Conservation (phyloP, 148 eudicot species). For the Fallopia convolvulus region DNA sequence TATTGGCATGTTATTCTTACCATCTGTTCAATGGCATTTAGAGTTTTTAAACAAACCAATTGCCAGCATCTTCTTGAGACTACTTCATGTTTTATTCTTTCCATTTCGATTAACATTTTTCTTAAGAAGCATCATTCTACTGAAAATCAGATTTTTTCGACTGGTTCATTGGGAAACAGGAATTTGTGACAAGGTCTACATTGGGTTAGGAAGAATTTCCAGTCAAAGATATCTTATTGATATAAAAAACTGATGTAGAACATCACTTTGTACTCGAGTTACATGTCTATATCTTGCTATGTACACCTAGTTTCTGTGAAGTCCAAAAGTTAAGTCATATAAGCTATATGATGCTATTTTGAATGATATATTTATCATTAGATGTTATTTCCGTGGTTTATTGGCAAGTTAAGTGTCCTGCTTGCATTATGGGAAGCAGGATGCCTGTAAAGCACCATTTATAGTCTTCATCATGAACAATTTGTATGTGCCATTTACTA, state of each 20-base stretch:
- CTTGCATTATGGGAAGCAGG: not conserved
- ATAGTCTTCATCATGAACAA: not conserved
- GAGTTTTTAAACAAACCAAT: not conserved
- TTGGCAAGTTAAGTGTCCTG: not conserved
- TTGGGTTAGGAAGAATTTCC: not conserved
- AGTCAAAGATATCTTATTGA: not conserved
- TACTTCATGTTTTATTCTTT: not conserved
- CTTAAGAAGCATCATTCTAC: not conserved
- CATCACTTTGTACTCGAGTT: not conserved
- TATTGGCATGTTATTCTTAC: not conserved
- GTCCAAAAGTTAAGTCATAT: not conserved
- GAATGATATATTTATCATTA: not conserved
- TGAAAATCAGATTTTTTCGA: not conserved
- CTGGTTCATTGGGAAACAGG: not conserved
- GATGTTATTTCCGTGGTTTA: too few relatives aligned
- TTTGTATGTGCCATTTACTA: not conserved
- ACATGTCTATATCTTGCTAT: not conserved
- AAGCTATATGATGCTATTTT: not conserved
- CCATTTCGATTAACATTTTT: too few relatives aligned
- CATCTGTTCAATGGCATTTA: not conserved
- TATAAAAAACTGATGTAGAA: not conserved
- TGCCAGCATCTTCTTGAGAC: not conserved
- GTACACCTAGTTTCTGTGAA: too few relatives aligned
- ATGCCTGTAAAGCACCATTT: not conserved
- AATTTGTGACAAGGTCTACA: not conserved